Conservation (phyloP, 2,329 filamentous ascomycete species). For the Aureobasidium sp. region DNA sequence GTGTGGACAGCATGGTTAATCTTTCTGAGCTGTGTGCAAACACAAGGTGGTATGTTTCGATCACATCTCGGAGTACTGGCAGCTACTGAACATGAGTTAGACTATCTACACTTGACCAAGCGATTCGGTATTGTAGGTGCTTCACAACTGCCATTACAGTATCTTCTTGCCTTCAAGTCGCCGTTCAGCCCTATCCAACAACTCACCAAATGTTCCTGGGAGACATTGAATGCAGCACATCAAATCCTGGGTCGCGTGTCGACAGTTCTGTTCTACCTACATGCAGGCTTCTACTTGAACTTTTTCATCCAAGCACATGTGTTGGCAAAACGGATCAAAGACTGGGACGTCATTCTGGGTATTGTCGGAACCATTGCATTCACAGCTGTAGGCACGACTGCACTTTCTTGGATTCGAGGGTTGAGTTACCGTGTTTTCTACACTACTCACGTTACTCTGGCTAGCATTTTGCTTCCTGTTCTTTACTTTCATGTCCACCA, state of each 20-base stretch:
- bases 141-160: slow-evolving; percentile 52
- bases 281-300: slow-evolving; percentile 47
- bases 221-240: slow-evolving; percentile 48
- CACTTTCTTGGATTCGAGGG: slow-evolving; percentile 37
- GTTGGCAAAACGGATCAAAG: slow-evolving; percentile 44
- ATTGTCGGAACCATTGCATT: slow-evolving; percentile 39
- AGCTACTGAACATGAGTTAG: slow-evolving; percentile 30
- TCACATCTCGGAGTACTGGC: not conserved
- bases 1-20: slow-evolving; percentile 47
- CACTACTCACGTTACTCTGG: slow-evolving; percentile 44
- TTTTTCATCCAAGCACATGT: slow-evolving; percentile 47
- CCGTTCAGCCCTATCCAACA: slow-evolving; percentile 43
- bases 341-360: slow-evolving; percentile 51
- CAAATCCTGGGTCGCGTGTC: slow-evolving; percentile 49
- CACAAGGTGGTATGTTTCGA: slow-evolving; percentile 42
- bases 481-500: slow-evolving; percentile 49
- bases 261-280: slow-evolving; percentile 40
- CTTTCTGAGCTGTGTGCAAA: slow-evolving; percentile 40
- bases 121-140: slow-evolving; percentile 51
- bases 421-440: slow-evolving; percentile 48
- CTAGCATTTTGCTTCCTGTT: slow-evolving; percentile 38
- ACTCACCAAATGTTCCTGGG: slow-evolving; percentile 45
- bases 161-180: slow-evolving; percentile 45
- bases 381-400: slow-evolving; percentile 38
- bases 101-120: slow-evolving; percentile 57